These are phyloP conservation scores for Castanea mollissima DNA, from an alignment of 306 rosid species.

Conservation along the genomic window DNA sequence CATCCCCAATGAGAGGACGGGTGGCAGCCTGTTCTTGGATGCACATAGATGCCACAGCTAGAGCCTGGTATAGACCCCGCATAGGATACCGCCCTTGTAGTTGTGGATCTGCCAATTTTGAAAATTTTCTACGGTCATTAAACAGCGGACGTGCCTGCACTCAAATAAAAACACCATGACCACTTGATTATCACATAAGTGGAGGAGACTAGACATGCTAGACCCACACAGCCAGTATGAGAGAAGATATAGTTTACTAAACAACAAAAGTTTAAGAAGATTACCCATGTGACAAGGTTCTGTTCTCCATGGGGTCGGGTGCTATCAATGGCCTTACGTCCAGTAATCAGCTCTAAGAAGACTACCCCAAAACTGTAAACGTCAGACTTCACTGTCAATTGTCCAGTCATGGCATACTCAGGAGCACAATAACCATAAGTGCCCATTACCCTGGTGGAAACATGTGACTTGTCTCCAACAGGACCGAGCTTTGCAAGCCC, in stretches of 20 bases:
- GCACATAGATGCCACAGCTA: constrained; percentile 96
- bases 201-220: neutral
- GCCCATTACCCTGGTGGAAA: constrained; percentile 93
- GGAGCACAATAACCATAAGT: constrained; percentile 96
- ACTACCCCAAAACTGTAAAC: constrained; percentile 92
- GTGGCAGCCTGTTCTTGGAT: constrained; percentile 91
- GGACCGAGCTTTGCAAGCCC: constrained; percentile 98
- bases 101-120: constrained; percentile 78
- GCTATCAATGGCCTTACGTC: constrained; percentile 83
- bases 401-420: constrained; percentile 94
- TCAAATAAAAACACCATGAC: constrained; percentile 19
- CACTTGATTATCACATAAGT: constrained; percentile 10
- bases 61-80: constrained; percentile 86
- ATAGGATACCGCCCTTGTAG: constrained; percentile 84
- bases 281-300: constrained; percentile 88
- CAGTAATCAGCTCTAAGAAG: constrained; percentile 84
- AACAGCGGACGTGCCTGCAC: constrained; percentile 81
- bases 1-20: constrained; percentile 88
- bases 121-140: constrained; percentile 77
- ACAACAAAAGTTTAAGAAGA: constrained; percentile 11
- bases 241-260: neutral
- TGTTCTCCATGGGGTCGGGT: constrained; percentile 81
- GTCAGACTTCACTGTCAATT: constrained; percentile 84
- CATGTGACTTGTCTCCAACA: constrained; percentile 86
- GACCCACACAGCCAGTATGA: constrained; percentile 6